These are phyloP conservation scores for Penicillium aurantiogriseum DNA, from an alignment of 2,329 filamentous ascomycete species.

Conservation along the genomic window DNA sequence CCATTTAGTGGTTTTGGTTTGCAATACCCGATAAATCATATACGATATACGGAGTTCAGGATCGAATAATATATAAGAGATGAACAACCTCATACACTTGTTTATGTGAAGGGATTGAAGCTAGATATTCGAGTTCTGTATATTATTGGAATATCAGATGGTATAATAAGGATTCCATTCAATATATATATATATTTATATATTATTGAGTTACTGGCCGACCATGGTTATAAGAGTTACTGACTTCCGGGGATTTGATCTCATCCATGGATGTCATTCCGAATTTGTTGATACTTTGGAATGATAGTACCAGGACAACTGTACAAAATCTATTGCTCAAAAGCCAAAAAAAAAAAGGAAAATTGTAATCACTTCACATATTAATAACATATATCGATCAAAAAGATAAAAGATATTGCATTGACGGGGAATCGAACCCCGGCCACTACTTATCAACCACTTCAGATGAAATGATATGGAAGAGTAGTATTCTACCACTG, in stretches of 20 bases:
- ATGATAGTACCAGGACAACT: too few relatives aligned
- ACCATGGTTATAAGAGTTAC: neutral
- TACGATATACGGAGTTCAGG: neutral
- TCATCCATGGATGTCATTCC: neutral
- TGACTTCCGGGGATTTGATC: neutral
- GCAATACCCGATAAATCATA: neutral
- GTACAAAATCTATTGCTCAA: neutral
- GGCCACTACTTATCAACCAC: slow-evolving; percentile 7
- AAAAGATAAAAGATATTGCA: neutral
- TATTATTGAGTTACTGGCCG: neutral
- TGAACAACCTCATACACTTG: neutral
- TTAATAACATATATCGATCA: neutral
- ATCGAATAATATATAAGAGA: neutral
- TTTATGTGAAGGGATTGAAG: neutral
- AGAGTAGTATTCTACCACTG: slow-evolving; percentile 13
- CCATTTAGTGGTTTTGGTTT: neutral
- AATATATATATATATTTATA: neutral
- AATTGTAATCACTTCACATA: neutral
- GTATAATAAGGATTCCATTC: neutral
- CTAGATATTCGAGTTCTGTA: neutral
- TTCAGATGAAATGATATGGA: neutral
- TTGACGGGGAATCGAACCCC: slow-evolving; percentile 12
- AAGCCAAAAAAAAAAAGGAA: neutral
- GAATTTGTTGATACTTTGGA: too few relatives aligned
- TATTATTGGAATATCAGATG: neutral